Evolutionary conservation across 352 stramenopile species (phyloP), one percentile per base, ranked within the genome.

Genomic region (Phytophthora hibernalis): DNA sequence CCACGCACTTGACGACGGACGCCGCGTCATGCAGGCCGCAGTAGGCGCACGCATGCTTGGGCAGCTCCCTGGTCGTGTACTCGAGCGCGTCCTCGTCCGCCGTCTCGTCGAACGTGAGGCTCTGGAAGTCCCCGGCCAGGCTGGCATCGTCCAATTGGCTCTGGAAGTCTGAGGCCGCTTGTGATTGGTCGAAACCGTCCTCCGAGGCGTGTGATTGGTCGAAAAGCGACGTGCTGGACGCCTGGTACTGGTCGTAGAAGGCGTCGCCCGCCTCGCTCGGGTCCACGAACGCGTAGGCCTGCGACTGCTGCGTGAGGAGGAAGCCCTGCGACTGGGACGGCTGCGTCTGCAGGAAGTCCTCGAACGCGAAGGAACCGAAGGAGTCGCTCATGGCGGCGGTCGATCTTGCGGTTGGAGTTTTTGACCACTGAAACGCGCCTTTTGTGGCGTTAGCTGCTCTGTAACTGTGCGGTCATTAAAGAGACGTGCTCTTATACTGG

Each of bases 1-100:
- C 77, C 5, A 99, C 94, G 76, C 97, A 99, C 71, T 98, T 96
- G 28, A 98, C 97, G 0, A 99, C 97, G 22, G 89, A 98, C 16
- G 92, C 87, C 10, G 96, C 95, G 70, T 99, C 96, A 70, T 98
- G 93, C 61, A 99, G 90, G 0, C 97, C 97, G 68, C 98, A 99
- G 83, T 99, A 99, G 9, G 90, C 85, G 73, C 97, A 99, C 1
- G 97, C 88, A 67, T 98, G 96, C 16, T 86, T 71, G 0, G 96
- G 96, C 3, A 98, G 70, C 49, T 94, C 85, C 16, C 70, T 62
- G 4, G 83, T 70, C 15, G 82, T 90, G 61, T 92, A 91, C 45
- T 92, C 83, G 21, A 92, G 55, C 8, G 63, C 70, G 22, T 94
- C 85, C 16, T 94, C 85, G 26, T 93, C 85, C n/a, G 61, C 77